phyloP scores from a whole-genome alignment of 2,329 filamentous ascomycete genomes.

The Colletotrichum truncatum region DNA sequence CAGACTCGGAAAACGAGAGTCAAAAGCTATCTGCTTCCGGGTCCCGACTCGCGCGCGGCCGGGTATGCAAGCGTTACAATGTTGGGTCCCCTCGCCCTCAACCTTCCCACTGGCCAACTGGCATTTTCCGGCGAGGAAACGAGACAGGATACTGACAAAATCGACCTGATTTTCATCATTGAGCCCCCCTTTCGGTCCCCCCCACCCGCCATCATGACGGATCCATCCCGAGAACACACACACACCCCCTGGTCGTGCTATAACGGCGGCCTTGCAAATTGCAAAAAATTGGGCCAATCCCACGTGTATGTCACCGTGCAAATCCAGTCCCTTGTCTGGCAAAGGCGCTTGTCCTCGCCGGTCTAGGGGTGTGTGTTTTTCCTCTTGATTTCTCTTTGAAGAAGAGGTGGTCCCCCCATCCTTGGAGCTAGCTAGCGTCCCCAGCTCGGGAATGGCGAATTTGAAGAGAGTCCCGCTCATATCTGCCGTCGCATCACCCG shows the following conservation, averaged over 20 bases:
- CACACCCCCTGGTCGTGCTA: neutral
- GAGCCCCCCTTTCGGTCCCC: neutral
- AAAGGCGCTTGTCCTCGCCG: neutral
- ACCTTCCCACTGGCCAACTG: no score
- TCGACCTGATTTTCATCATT: neutral
- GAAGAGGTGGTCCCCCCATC: neutral
- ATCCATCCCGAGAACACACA: neutral
- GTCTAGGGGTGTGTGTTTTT: neutral
- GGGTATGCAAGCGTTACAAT: no score
- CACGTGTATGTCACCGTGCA: constrained; percentile 7
- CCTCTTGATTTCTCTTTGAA: neutral
- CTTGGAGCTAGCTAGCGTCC: neutral
- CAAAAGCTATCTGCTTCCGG: no score
- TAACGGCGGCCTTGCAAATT: neutral
- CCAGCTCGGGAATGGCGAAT: neutral
- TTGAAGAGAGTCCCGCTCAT: neutral
- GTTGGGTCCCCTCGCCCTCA: no score
- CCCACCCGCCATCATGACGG: neutral
- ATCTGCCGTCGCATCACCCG: constrained; percentile 5
- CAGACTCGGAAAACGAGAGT: neutral
- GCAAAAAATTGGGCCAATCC: neutral
- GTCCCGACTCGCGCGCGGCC: no score
- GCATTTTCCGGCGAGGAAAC: no score
- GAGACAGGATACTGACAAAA: neutral
- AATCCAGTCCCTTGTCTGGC: neutral